A percentile compares a stretch with the other conserved stretches of the same genome.
Conservation (phyloP, 2,329 filamentous ascomycete genomes). For the Paecilomyces formosus region DNA sequence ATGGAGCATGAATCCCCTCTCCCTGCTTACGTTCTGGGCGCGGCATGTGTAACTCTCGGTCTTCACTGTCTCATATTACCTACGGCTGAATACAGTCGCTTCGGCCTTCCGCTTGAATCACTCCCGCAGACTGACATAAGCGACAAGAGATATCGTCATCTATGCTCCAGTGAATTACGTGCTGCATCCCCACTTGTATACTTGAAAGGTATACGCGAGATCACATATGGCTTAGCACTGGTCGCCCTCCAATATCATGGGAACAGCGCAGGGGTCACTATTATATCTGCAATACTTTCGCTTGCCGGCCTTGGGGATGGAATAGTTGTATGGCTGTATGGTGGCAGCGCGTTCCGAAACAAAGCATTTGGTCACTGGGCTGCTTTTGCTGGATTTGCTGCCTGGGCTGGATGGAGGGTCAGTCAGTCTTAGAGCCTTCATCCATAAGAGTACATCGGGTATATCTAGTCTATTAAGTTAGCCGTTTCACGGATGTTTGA, state of each 20-base stretch:
- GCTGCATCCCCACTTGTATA: constrained; percentile 9
- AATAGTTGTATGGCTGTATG: constrained; percentile 6
- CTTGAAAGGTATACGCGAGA: constrained; percentile 10
- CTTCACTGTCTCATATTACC: neutral
- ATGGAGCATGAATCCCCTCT: neutral
- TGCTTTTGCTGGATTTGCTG: neutral
- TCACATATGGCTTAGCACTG: constrained; percentile 9
- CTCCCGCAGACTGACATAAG: neutral
- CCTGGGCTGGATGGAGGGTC: neutral
- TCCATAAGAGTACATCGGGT: no score
- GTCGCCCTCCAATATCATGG: constrained; percentile 7
- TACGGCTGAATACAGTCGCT: neutral
- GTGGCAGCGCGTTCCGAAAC: constrained; percentile 3
- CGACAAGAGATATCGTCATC: neutral
- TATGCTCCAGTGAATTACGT: no score
- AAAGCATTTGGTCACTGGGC: constrained; percentile 9
- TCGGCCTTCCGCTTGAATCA: neutral
- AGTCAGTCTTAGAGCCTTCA: neutral
- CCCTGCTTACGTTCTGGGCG: neutral
- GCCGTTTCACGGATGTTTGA: no score
- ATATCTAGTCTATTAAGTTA: no score
- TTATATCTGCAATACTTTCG: constrained; percentile 3
- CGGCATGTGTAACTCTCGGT: neutral
- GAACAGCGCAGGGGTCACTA: constrained; percentile 7
- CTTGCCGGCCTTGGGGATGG: constrained; percentile 8